Evolutionary conservation across 108 stramenopile genomes (phyloP), one percentile per base, ranked within the genome.

Genomic region (Pseudonitzschia multiseries): DNA sequence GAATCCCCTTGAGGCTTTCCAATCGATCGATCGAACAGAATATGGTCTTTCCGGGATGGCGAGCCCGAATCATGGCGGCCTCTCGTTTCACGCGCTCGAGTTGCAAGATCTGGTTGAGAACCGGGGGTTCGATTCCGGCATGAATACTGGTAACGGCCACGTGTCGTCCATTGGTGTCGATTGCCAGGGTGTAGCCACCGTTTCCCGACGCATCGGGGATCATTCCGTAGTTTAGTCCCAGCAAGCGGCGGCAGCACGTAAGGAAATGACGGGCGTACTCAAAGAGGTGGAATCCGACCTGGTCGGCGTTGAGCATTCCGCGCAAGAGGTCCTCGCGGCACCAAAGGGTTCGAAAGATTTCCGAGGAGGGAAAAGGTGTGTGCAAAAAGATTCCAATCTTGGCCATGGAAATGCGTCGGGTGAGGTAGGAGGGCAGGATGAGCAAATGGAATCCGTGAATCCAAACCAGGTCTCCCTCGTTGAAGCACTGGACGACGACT

Each of bases 201-300:
- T 62, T 62, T n/a, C 61, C 61, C 27, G 83, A 83, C 12, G 91
- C 81, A 82, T 96, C 94, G 20, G 94, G 94, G 53, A 92, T 87
- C 95, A 96, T 96, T 1, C 94, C 90, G 75, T 96, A 98, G 73
- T 86, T 91, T 54, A 98, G 72, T 8, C 99, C 99, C 32, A 99
- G 82, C 42, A 99, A 67, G 20, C 99, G 96, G 69, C 96, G 89
- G 75, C 96, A 95, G 53, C 95, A 97, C 24, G 98, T 98, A 68
- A 99, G 83, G 83, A 99, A 99, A 72, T 99, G 99, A 31, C 99
- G 80, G 9, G 98, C 99, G 73, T 99, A 97, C 81, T 99, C 98
- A 84, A 98, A 99, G 48, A 98, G 81, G 84, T 99, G 99, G 76
- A 99, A 99, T 32, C 99, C 99, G 22, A 99, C 97, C 66, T 98